Conservation (phyloP, 129 eudicot genomes). For the Tagetes erecta region DNA sequence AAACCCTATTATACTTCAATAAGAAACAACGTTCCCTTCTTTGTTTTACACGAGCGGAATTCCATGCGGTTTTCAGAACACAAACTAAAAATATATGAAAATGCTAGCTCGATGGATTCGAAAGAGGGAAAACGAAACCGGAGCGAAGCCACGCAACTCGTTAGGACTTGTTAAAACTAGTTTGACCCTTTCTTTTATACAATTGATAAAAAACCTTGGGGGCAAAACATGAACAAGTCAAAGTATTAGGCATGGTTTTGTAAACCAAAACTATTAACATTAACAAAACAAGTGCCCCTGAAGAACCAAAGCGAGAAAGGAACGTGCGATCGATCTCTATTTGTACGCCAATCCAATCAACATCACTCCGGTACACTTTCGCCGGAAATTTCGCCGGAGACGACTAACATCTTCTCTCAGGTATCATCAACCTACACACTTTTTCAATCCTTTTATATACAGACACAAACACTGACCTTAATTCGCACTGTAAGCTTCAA, state of each 20-base stretch:
- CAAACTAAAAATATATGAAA: no score
- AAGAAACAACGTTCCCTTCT: no score
- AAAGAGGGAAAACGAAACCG: no score
- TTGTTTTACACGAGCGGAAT: no score
- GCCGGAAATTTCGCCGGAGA: constrained; percentile 15
- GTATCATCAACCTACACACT: constrained; percentile 18
- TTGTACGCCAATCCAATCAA: constrained; percentile 18
- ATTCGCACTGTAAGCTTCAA: neutral
- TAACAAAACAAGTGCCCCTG: constrained; percentile 38
- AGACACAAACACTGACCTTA: constrained; percentile 25
- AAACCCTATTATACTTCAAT: no score
- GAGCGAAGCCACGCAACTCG: no score
- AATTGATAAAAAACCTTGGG: neutral
- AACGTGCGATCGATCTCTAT: constrained; percentile 46
- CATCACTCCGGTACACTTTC: constrained; percentile 10
- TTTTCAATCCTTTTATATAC: constrained; percentile 5
- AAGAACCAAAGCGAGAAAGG: constrained; percentile 42
- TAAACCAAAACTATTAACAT: neutral
- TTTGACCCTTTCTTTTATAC: neutral
- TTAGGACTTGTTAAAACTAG: neutral
- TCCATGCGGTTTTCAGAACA: no score
- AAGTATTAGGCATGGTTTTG: constrained; percentile 5
- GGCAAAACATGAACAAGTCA: neutral
- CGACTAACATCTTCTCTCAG: constrained; percentile 16
- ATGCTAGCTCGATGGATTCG: no score